Conservation (phyloP, 108 stramenopile genomes). For the Schizochytrium sp. region DNA sequence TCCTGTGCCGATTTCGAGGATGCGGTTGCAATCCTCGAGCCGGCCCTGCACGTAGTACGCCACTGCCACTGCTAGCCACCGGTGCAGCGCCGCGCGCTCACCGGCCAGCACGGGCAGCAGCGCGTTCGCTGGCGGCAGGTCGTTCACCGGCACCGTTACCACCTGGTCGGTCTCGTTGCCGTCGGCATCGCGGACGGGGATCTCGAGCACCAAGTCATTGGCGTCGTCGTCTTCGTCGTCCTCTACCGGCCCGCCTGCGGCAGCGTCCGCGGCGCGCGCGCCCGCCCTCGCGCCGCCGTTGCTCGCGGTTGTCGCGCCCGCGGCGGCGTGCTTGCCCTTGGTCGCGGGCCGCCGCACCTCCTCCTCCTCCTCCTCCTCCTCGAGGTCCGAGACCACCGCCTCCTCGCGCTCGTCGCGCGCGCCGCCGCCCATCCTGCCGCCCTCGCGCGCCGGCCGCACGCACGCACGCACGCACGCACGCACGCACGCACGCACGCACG, state of each 20-base stretch:
- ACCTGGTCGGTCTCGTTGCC: constrained; percentile 2
- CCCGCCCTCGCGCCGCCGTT: too few species aligned
- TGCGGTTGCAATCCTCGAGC: not conserved
- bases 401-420: not conserved
- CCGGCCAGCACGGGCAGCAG: not conserved
- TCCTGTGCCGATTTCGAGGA: not conserved
- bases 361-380: not conserved
- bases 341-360: not conserved
- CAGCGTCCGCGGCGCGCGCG: too few species aligned
- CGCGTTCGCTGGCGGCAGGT: not conserved
- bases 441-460: not conserved
- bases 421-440: not conserved
- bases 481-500: too few species aligned
- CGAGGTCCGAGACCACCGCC: not conserved
- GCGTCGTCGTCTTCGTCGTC: not conserved
- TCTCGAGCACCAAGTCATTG: not conserved
- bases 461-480: too few species aligned
- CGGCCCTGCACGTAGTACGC: not conserved
- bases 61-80: not conserved
- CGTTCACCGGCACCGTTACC: not conserved
- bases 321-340: too few species aligned
- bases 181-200: not conserved
- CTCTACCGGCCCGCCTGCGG: too few species aligned
- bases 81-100: not conserved
- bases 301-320: too few species aligned